Evolutionary conservation across 345 rosid genomes (phyloP).

Genomic region (Syzygium jambos): DNA sequence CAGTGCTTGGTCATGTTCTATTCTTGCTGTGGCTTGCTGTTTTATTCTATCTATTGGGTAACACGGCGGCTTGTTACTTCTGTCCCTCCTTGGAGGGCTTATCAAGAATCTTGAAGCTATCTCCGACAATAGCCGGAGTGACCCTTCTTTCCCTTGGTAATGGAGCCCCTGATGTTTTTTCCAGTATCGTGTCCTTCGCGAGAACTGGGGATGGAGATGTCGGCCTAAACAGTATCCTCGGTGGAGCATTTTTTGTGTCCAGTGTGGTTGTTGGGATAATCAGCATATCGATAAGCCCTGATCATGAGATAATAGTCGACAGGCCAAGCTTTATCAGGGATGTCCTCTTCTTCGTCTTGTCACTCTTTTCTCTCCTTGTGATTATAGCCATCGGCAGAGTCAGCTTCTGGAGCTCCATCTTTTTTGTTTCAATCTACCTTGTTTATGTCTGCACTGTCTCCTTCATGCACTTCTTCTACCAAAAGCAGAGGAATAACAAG

Average conservation of each 20-base stretch:
- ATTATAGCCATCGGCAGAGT: slow-evolving; percentile 46
- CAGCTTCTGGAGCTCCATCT: slow-evolving; percentile 50
- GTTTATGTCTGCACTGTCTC: slow-evolving; percentile 58
- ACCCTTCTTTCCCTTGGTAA: slow-evolving; percentile 85
- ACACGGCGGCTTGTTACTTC: slow-evolving; percentile 77
- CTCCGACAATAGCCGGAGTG: slow-evolving; percentile 82
- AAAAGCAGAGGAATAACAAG: not conserved
- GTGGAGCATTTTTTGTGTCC: slow-evolving; percentile 79
- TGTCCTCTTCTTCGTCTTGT: slow-evolving; percentile 50
- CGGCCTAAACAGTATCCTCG: slow-evolving; percentile 73
- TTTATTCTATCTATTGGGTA: slow-evolving; percentile 70
- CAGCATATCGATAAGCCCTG: slow-evolving; percentile 24
- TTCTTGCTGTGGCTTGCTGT: slow-evolving; percentile 67
- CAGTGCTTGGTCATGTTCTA: slow-evolving; percentile 33
- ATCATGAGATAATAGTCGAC: slow-evolving; percentile 35
- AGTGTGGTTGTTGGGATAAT: slow-evolving; percentile 75
- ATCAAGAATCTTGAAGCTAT: slow-evolving; percentile 62
- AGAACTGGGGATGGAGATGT: slow-evolving; percentile 53
- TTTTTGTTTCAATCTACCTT: slow-evolving; percentile 52
- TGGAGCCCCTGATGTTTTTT: slow-evolving; percentile 85
- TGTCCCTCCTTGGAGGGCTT: slow-evolving; percentile 68
- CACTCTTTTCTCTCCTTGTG: slow-evolving; percentile 50
- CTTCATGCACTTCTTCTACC: slow-evolving; percentile 26
- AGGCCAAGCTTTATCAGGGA: slow-evolving; percentile 68
- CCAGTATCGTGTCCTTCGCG: slow-evolving; percentile 77